Evolutionary conservation across 306 rosid genomes (phyloP), one percentile per base, ranked within the genome.

Genomic region (Trifolium fragiferum): DNA sequence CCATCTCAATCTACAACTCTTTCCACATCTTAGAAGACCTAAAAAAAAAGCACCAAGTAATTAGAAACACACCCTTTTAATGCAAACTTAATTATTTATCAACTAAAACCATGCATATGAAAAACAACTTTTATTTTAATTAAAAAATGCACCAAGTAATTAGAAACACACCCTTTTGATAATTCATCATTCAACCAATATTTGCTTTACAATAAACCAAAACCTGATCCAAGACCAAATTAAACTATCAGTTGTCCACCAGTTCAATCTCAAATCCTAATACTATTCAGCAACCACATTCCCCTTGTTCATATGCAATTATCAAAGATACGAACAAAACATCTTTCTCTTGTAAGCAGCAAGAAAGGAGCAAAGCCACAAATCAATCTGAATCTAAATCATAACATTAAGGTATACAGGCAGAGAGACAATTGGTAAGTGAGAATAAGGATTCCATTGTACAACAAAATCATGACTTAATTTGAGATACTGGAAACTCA

Each of bases 1-100:
- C 99, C 99, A 94, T 86, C 99, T 90, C 62, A 94, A 76, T 84
- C 99, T 88, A 68, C 98, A 94, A 77, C 98, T 94, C 79, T 94
- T 94, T 54, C 98, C 97, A 83, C 98, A 94, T 84, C 99, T 87
- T 25, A 88, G 78, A 77, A 94, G 87, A 54, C 99, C 99, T 94
- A 78, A 25, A 74, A 23, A 51, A 82, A 41, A 23, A 47, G 60
- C 47, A 71, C 72, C n/a, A 12, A 76, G 21, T 82, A 25, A 25
- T 25, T 19, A 82, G 19, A 49, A 38, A 21, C 37, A n/a, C n/a
- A 60, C 7, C 43, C 60, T 16, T 69, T 14, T 37, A 30, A 4
- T 30, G 33, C 6, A 30, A 30, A 30, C 33, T 25, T 25, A 25
- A 25, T 25, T 25, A 21, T 20, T 7, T 21, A 41, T 19, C 11